Evolutionary conservation across 768 basidiomycete species (phyloP), one percentile per base, ranked within the genome.

Genomic region (Xerocomus brunneocitrinus): DNA sequence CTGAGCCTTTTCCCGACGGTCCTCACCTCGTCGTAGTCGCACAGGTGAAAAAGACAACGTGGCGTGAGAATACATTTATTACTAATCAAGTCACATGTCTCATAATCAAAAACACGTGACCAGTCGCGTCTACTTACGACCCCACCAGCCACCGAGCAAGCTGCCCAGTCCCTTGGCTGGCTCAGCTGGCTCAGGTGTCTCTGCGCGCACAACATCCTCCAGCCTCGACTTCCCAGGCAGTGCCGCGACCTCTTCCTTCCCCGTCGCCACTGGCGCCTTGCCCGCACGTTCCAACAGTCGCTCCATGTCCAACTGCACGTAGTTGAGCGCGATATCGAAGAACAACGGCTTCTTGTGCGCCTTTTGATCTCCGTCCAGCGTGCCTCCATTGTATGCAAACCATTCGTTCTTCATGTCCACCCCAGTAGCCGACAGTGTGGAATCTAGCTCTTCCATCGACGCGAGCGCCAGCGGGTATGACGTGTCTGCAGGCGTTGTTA

Each of bases 261-360:
- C 30, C 22, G 40, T 47, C 44, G 9, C 14, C n/a, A 16, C 46
- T 4, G 46, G 32, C 12, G 67, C 67, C 71, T 83, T 85, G 2
- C 92, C 92, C 3, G 86, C 89, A 16, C 87, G 75, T 53, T 78
- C 79, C 62, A 83, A 72, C 53, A 97, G 69, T 47, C 80, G 73
- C 42, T 90, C 87, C 83, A 94, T 86, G 62, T 94, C 89, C 54
- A 93, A 70, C 58, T 89, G 83, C 50, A 91, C 85, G 64, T 95
- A 97, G 70, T 95, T 97, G 62, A 94, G 82, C 16, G 92, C 94
- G 56, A 92, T 88, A 66, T 97, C 91, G 71, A 95, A 97, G 75
- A 98, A 97, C 38, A 92, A 63, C 14, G 91, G 91, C 65, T 95
- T 95, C 73, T 86, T 84, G 63, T 84, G 74, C 36, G 75, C 68